Base-by-base conservation (phyloP, 2,329 filamentous ascomycete genomes). In the Hypoxylon sp. region DNA sequence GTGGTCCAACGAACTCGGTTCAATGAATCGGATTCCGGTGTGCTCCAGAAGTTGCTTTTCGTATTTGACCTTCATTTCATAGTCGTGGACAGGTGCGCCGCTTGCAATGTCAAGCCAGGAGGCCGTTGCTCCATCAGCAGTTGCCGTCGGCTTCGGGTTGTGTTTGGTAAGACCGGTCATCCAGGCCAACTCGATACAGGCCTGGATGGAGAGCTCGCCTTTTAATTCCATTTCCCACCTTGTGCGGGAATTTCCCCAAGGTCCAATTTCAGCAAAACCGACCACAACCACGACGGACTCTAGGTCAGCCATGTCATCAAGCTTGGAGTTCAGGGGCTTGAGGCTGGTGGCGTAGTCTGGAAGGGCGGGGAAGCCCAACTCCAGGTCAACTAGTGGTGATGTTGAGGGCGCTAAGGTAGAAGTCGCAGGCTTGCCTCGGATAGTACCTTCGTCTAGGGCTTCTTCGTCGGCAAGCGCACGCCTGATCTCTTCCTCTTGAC, bases 91-190 rank as follows among this genome's bases (percentile, higher is more conserved):
- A 6, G 75, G 72, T 3, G 67, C 48, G 1, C 57, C 56, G 0
- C 72, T 74, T 7, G 72, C 62, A 1, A 30, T 26, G 19, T 79
- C 76, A 5, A 76, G 49, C 77, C 83, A 91, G 60, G 88, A 88
- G 66, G 86, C 87, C 76, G 90, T 90, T 69, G 83, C 82, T 77
- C 89, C 85, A 70, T 88, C 87, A 76, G 89, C 88, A 1, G 59
- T 43, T 30, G 70, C 89, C 78, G 10, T 84, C 83, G 52, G 88
- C 87, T 69, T 90, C 89, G 79, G 89, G 85, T 68, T 66, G 73
- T 91, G 88, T 78, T 88, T 89, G 77, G 91, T 90, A 50, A 91
- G 81, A 64, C 89, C 88, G 85, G 90, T 91, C 74, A 91, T 86
- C 89, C 89, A 91, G 6, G 89, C 89, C 85, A 91, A 89, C 74